Evolutionary conservation across 1,284 basidiomycete species (phyloP).

Genomic region (Lentinula novae-zelandiae): DNA sequence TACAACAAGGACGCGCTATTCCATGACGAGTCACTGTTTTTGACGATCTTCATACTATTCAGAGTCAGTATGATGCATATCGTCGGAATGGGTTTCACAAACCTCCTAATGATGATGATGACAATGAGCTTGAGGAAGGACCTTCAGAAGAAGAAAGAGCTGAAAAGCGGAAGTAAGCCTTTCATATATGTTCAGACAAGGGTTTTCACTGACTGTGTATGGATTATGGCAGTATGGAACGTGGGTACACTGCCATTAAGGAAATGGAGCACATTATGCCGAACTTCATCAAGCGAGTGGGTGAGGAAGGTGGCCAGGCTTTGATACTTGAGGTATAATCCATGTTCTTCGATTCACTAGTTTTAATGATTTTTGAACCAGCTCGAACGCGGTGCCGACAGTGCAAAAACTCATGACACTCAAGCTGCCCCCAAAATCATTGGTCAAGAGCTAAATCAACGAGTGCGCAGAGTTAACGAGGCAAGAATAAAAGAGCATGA

Average conservation of each 20-base stretch:
- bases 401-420: not conserved
- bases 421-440: not conserved
- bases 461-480: not conserved
- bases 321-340: too few relatives aligned
- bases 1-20: not conserved
- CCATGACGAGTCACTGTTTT: not conserved
- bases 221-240: not conserved
- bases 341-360: too few relatives aligned
- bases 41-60: not conserved
- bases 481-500: not conserved
- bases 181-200: too few relatives aligned
- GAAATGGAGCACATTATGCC: too few relatives aligned
- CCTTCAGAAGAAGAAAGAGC: not conserved
- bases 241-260: not conserved
- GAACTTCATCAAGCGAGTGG: too few relatives aligned
- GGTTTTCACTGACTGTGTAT: not conserved
- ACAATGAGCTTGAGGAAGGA: not conserved
- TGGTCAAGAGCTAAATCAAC: not conserved
- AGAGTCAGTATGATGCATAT: not conserved
- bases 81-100: not conserved
- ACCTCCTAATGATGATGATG: not conserved
- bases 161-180: not conserved
- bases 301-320: too few relatives aligned
- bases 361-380: not conserved
- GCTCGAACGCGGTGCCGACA: not conserved